Percentiles rank a stretch among this genome's conserved stretches.
phyloP scores from a whole-genome alignment of 306 rosid genomes.

The Quercus alba region DNA sequence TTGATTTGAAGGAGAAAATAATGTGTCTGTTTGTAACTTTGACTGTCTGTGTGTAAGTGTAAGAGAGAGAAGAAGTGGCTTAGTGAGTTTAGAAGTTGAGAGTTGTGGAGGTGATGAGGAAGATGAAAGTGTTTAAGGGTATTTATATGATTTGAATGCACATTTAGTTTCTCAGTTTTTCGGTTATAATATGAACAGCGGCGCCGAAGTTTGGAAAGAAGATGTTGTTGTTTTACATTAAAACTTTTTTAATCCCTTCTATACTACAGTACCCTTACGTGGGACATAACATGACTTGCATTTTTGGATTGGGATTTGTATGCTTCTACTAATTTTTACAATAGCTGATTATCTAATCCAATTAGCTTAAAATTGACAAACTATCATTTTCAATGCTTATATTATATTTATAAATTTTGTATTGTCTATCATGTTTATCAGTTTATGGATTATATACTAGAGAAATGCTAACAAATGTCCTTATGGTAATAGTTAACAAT shows the following conservation, averaged over 20 bases:
- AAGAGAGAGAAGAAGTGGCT: not conserved
- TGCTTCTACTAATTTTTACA: too few relatives aligned
- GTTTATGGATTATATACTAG: too few relatives aligned
- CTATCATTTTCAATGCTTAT: not conserved
- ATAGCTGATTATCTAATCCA: too few relatives aligned
- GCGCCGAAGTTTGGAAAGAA: not conserved
- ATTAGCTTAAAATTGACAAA: not conserved
- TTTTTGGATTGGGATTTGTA: too few relatives aligned
- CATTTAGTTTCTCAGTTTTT: too few relatives aligned
- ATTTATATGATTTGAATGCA: too few relatives aligned
- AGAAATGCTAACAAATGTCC: accelerated
- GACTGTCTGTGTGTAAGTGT: not conserved
- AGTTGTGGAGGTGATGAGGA: too few relatives aligned
- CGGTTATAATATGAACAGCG: not conserved
- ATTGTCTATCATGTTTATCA: not conserved
- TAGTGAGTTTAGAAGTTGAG: too few relatives aligned
- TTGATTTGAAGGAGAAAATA: not conserved
- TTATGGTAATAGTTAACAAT: accelerated
- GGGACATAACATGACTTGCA: too few relatives aligned
- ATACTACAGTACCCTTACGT: too few relatives aligned
- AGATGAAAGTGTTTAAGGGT: too few relatives aligned
- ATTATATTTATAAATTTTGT: not conserved
- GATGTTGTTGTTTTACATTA: not conserved
- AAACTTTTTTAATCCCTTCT: too few relatives aligned
- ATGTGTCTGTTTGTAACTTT: not conserved